Evolutionary conservation across 192 early-diverging fungal genomes (phyloP), one percentile per base, ranked within the genome.

Genomic region (Coemansia sp.): DNA sequence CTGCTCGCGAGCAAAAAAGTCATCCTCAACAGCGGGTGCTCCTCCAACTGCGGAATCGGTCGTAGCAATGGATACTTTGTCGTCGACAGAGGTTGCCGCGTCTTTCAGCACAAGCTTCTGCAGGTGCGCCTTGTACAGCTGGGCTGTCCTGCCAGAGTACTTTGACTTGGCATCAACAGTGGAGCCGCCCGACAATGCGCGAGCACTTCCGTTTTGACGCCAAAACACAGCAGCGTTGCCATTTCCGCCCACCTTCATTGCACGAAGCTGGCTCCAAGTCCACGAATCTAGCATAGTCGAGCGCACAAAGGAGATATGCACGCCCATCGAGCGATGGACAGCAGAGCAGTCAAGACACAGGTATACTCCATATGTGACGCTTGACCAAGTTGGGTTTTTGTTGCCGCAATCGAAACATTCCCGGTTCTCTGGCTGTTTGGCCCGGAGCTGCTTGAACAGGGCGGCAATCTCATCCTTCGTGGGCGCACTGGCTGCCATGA

Each of bases 231-330:
- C 76, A 9, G 92, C 89, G 43, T 90, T 89, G 18, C 79, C 85
- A 75, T 99, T 99, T 6, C 97, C 97, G 50, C 95, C 93, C 4
- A 92, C 87, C 75, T 95, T 95, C 91, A 93, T 92, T 10, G 87
- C 82, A 46, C 96, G 89, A 41, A 99, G 85, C 84, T 99, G 97
- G 73, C 95, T 92, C 83, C 95, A 88, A 24, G 91, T 87, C 97
- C 97, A 99, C 38, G 90, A 89, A 68, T 99, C 97, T 40, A 99
- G 83, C 27, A 88, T 73, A 0, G 90, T 94, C 9, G 97, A 99
- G 69, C 97, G 87, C 11, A 98, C 97, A 90, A 98, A 98, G 12
- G 91, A 93, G 60, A 98, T 95, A 71, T 99, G 97, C 12, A 98
- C 97, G 44, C 97, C 97, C 80, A 99, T 89, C 72, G 95, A 96